phyloP scores from a whole-genome alignment of 176 grass and related monocot genomes.

The Triticum turgidum region DNA sequence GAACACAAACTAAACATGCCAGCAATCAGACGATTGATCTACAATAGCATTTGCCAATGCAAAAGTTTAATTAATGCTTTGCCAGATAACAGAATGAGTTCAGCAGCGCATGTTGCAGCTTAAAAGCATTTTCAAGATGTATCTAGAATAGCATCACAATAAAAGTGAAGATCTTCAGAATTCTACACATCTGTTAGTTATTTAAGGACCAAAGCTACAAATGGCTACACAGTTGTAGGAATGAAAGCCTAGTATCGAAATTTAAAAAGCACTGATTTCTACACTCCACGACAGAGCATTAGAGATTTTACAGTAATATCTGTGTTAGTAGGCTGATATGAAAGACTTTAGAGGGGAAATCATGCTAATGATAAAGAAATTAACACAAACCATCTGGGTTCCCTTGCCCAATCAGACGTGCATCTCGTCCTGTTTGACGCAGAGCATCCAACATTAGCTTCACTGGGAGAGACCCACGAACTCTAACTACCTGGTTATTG shows the following conservation, averaged over 20 bases:
- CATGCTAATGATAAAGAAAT: not conserved
- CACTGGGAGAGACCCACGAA: conserved; percentile 76
- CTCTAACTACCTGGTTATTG: conserved; percentile 82
- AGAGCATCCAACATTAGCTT: conserved; percentile 81
- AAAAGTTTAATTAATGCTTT: not conserved
- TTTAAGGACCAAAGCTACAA: not conserved
- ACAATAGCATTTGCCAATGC: conserved; percentile 1
- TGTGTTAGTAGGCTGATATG: not conserved
- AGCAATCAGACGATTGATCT: not conserved
- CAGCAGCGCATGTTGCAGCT: not conserved
- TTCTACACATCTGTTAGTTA: not conserved
- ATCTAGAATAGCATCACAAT: conserved; percentile 1
- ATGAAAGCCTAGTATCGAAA: not conserved
- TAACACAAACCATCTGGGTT: conserved; percentile 76
- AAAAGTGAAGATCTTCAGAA: not conserved
- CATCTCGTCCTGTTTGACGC: conserved; percentile 67
- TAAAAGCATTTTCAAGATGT: not conserved
- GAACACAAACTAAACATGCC: conserved; percentile 12
- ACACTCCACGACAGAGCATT: not conserved
- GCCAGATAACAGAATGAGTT: not conserved
- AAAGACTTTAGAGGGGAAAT: conserved; percentile 9
- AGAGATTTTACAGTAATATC: not conserved
- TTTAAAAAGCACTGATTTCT: not conserved
- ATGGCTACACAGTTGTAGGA: not conserved
- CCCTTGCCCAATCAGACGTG: conserved; percentile 85